Evolutionary conservation across 2,329 filamentous ascomycete genomes (phyloP).

Genomic region (Penicillium sp.): DNA sequence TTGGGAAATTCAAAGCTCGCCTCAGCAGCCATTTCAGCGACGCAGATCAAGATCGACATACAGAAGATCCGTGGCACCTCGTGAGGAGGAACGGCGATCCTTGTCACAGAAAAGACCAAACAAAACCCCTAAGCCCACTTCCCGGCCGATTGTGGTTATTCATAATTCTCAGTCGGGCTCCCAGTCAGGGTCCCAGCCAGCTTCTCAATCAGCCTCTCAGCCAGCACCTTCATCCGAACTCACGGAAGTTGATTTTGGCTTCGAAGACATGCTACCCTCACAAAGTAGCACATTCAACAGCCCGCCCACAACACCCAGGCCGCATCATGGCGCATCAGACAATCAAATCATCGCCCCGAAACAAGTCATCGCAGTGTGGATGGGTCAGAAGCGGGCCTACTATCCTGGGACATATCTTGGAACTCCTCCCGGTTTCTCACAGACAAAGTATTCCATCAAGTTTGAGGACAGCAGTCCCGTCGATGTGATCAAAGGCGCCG

Average conservation of each 20-base stretch:
- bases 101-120: conserved; percentile 6
- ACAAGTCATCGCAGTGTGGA: conserved; percentile 56
- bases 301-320: conserved; percentile 12
- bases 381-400: conserved; percentile 49
- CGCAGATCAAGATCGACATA: conserved; percentile 15
- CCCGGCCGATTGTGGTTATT: conserved; percentile 7
- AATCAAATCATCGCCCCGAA: conserved; percentile 40
- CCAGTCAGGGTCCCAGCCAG: too few species aligned
- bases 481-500: conserved; percentile 36
- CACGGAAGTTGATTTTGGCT: conserved; percentile 11
- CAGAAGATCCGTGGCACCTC: conserved; percentile 6
- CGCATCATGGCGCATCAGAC: conserved; percentile 10
- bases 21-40: conserved; percentile 21
- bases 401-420: conserved; percentile 57
- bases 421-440: conserved; percentile 33
- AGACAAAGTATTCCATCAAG: conserved; percentile 42
- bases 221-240: conserved; percentile 13
- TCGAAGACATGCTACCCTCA: conserved; percentile 10
- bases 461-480: conserved; percentile 43
- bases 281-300: conserved; percentile 9
- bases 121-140: neutral
- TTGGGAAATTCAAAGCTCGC: conserved; percentile 36
- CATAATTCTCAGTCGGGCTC: conserved; percentile 6
- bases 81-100: conserved; percentile 4
- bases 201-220: neutral